These are phyloP conservation scores for Mycosphaerelloides madeirae DNA, from an alignment of 2,329 filamentous ascomycete species.

Conservation along the genomic window DNA sequence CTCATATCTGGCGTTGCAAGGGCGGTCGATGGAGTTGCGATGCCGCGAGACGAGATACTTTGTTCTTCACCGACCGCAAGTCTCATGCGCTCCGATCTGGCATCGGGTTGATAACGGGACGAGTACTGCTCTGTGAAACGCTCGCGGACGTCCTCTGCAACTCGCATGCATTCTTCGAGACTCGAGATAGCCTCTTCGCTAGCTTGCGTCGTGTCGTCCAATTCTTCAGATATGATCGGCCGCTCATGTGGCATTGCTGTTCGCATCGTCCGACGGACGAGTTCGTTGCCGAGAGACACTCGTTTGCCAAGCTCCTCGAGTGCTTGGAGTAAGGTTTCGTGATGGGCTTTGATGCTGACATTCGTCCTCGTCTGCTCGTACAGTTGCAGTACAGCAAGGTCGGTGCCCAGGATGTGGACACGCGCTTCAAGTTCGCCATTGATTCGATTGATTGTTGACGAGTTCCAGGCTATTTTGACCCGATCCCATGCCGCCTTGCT, in stretches of 20 bases:
- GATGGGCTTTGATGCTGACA: constrained; percentile 10
- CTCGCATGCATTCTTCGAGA: constrained; percentile 10
- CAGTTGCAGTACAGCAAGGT: constrained; percentile 17
- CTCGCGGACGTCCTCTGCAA: constrained; percentile 19
- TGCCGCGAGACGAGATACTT: not conserved
- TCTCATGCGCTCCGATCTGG: constrained; percentile 10
- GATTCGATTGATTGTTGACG: constrained; percentile 13
- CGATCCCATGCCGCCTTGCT: no score
- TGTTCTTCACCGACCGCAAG: constrained; percentile 1
- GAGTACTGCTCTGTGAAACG: constrained; percentile 7
- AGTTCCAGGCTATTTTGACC: constrained; percentile 10
- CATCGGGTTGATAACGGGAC: constrained; percentile 13
- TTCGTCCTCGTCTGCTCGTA: constrained; percentile 16
- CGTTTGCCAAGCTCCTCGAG: constrained; percentile 7
- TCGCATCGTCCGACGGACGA: not conserved
- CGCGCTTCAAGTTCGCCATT: constrained; percentile 20
- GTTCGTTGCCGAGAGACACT: constrained; percentile 9
- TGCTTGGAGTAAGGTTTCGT: constrained; percentile 8
- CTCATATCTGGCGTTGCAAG: not conserved
- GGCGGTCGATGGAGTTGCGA: constrained; percentile 3
- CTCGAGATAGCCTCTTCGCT: constrained; percentile 8
- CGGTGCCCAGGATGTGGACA: constrained; percentile 17
- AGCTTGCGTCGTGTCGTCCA: no score
- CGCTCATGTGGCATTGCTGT: not conserved
- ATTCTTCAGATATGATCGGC: not conserved